Base-by-base conservation (phyloP, 805 yeast genomes). In the Wickerhamomyces chambardii region DNA sequence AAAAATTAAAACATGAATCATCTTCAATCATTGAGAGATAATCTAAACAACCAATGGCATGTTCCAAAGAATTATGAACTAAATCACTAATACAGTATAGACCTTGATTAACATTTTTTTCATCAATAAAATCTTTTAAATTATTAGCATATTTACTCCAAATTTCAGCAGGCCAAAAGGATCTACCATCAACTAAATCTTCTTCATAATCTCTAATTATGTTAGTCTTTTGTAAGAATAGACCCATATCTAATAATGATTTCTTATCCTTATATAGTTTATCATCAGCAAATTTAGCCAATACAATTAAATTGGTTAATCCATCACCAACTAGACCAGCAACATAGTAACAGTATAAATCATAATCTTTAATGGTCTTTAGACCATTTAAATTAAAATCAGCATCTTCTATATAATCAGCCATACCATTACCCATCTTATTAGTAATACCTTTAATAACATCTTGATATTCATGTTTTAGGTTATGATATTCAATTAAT, bases 291-390 rank as follows among this genome's bases (percentile, higher is more conserved):
- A 84, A 86, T 14, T 66, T 56, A 19, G 96, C 95, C 30, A 76
- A 67, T 15, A 84, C 80, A 48, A 86, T 75, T 58, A 92, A 66
- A 42, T 82, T 73, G 10, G 97, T 87, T 46, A 87, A 67, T 3
- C 98, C 98, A 53, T 87, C 96, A 38, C 99, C 98, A 29, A 92
- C 97, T 35, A 92, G 68, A 2, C 98, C 99, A 2, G 99, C 98
- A 39, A 92, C 99, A 52, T 89, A 85, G 61, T 89, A 89, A 61
- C 99, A 92, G 65, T 92, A 92, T 41, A 81, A 66, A 55, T 92
- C 89, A 55, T 83, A 92, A 53, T 87, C 97, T 41, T 71, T 66
- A 31, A 84, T 56, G 2, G 96, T 85, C 33, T 64, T 64, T 32
- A 92, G 78, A 2, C 97, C 97, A 41, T 75, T 75, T 45, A 72